Evolutionary conservation across 2,329 filamentous ascomycete genomes (phyloP), one percentile per base, ranked within the genome.

Genomic region (Tympanopsis confertula): DNA sequence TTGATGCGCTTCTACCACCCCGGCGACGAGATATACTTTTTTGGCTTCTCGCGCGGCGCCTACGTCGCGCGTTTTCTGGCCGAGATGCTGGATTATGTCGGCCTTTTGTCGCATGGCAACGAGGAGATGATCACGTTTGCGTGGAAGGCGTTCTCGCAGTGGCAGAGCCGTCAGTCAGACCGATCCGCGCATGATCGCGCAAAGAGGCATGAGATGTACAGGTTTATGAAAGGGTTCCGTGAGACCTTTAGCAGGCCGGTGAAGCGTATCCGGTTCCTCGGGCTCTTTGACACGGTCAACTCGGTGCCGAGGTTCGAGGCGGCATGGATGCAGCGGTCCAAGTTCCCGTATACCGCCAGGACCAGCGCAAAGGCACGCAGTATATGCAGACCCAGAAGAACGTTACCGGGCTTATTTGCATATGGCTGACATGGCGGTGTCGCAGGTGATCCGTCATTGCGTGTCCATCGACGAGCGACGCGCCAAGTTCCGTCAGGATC

Each of bases 61-160:
- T 86, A 86, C 48, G 81, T 82, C 32, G 82, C 81, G 1, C 73
- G 81, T 3, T 86, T 86, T 49, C 59, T 86, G 1, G 83, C 85
- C 1, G 84, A 91, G 51, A 89, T 89, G 85, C 68, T 91, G 5
- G 84, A 91, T 49, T 79, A 84, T 46, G 78, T 91, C 39, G 86
- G 86, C 1, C 65, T 93, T 0, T 65, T 93, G 13, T 81, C 79
- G 12, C 79, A 83, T 37, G 85, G 86, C 10, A 93, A 93, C 47
- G 83, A 93, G 50, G 86, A 91, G 47, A 81, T 91, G 77, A 77
- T 86, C 37, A 68, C 71, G 3, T 93, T 93, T 52, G 85, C 83
- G 1, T 91, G 85, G 84, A 87, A 83, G 53, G 79, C 81, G 0
- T 87, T 86, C 49, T 71, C 78, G 5, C 75, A 79, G 51, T 86